Evolutionary conservation across 106 monocot species (phyloP), one percentile per base, ranked within the genome.

Genomic region (Dendrobium nobile): DNA sequence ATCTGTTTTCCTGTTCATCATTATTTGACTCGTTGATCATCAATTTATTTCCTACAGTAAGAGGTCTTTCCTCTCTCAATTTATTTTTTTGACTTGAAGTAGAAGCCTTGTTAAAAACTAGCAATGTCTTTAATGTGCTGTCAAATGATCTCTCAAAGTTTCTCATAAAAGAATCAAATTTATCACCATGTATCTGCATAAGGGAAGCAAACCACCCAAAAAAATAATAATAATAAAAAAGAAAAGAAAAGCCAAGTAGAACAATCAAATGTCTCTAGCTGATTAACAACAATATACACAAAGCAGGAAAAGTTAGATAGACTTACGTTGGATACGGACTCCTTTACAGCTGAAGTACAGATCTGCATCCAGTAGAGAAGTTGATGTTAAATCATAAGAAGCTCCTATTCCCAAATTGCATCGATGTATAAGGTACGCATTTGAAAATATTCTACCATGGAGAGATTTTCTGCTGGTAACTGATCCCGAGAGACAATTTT

Each of bases 71-170:
- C 16, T 80, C 47, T 28, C 41, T 51, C 15, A 43, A 65, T 75
- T 15, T 73, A 78, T 54, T 67, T 58, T 31, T 28, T 54, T 65
- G 42, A 7, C 78, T 72, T 77, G 73, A 70, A 75, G 11, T 51
- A 43, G 83, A 82, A 80, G 75, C 65, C 67, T 82, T 84, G 58
- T 84, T 84, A 54, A 92, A 85, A 59, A 85, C 33, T 75, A 68
- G 79, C 42, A 94, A 86, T 27, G 94, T 92, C 79, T 88, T 92
- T 78, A 98, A 67, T 72, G 97, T 94, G 87, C 90, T 94, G 55
- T 80, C 72, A 84, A 98, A 98, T 85, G 97, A 91, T 80, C 88
- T 98, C 67, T 92, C 88, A 55, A 98, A 94, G 76, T 92, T 98
- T 79, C 80, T 82, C 84, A 92, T 55, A 82, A 98, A 98, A 83